These are phyloP conservation scores for Stropharia rugosoannulata DNA, from an alignment of 768 basidiomycete species.

Conservation along the genomic window DNA sequence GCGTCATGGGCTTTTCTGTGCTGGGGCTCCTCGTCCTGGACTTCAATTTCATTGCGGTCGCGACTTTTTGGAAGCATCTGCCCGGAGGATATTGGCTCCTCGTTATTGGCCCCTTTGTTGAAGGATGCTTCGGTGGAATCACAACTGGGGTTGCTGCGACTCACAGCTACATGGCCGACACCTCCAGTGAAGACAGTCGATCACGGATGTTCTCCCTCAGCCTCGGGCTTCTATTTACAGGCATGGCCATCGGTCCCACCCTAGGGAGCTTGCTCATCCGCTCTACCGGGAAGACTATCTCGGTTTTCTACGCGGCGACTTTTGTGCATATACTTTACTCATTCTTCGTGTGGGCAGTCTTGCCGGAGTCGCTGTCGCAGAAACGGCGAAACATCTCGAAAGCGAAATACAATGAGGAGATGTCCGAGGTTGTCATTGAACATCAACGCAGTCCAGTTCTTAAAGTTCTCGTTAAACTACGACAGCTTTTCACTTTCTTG, in stretches of 20 bases:
- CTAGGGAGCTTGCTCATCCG: slow-evolving; percentile 67
- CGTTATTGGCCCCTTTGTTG: slow-evolving; percentile 59
- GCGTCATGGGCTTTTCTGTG: slow-evolving; percentile 59
- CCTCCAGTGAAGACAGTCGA: slow-evolving; percentile 53
- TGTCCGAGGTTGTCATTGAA: slow-evolving; percentile 18
- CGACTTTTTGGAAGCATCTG: slow-evolving; percentile 51
- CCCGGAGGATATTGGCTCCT: slow-evolving; percentile 87
- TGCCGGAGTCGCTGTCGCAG: slow-evolving; percentile 78
- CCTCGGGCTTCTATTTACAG: slow-evolving; percentile 67
- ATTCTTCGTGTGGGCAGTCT: slow-evolving; percentile 49
- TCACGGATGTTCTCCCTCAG: slow-evolving; percentile 64
- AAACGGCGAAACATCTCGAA: slow-evolving; percentile 43
- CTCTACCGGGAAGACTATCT: slow-evolving; percentile 49
- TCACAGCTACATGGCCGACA: slow-evolving; percentile 73
- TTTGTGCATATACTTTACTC: slow-evolving; percentile 49
- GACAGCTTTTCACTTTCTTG: slow-evolving; percentile 59
- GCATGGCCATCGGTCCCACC: slow-evolving; percentile 78
- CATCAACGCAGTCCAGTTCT: slow-evolving; percentile 14
- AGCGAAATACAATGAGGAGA: slow-evolving; percentile 32
- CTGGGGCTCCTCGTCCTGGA: slow-evolving; percentile 64
- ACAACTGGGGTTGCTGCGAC: slow-evolving; percentile 47
- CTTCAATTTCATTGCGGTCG: slow-evolving; percentile 64
- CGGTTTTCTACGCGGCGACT: slow-evolving; percentile 71
- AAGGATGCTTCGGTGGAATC: slow-evolving; percentile 71
- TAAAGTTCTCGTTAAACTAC: slow-evolving; percentile 37